Base-by-base conservation (phyloP, 148 eudicot genomes). In the Rhododendron ferrugineum region DNA sequence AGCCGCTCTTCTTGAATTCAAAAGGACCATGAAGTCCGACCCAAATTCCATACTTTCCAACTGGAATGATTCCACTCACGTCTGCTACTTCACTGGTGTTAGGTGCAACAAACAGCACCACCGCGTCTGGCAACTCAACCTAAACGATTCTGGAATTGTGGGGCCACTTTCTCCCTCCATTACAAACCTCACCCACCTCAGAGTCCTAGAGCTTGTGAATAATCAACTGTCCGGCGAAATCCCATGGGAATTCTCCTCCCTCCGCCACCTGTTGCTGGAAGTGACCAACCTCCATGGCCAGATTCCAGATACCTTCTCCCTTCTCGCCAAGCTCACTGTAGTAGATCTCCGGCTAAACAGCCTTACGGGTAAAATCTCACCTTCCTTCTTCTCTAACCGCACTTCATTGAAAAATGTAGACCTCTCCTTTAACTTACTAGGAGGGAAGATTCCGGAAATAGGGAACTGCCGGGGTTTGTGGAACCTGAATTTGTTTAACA, bases 1-100 rank as follows among this genome's bases (percentile, higher is more conserved):
- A 89, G 82, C 85, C n/a, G 83, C 91, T 16, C 88, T 89, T 34
- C 85, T 89, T 58, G 88, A 50, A 47, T 89, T 89, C 85, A 89
- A 86, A 66, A 82, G 20, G 44, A 64, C 44, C 72, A 82, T 84
- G 58, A 26, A 66, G 9, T 42, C 20, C 8, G 89, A 86, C 85
- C 91, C 89, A 4, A 28, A 84, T 78, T 84, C 78, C 16, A 77
- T 8, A 23, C 87, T 89, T 42, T 37, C 44, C 34, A 89, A 88
- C 83, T 89, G 91, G 91, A 84, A 88, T 37, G 84, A 89, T 81
- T 44, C 79, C 78, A 87, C 81, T 73, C 30, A 78, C 11, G 89
- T 87, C 32, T 89, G 91, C 88, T 78, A 84, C 85, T 89, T 87
- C 87, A 78, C 85, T 4, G 85, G 89, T 36, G 88, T 89, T 3